phyloP scores from a whole-genome alignment of 306 rosid genomes.

The Abrus pulchellus region DNA sequence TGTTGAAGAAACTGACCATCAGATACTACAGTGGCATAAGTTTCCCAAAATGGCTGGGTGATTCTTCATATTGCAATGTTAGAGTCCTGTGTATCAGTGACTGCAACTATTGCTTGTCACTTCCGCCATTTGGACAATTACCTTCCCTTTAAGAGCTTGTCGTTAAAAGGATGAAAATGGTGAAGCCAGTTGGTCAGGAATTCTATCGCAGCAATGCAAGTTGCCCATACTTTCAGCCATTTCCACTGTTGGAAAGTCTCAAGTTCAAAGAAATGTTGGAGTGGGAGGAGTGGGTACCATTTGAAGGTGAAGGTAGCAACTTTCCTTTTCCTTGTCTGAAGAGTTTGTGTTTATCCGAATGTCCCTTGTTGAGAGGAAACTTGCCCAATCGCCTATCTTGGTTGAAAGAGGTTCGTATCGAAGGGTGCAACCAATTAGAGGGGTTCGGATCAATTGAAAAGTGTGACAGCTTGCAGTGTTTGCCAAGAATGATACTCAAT shows the following conservation, averaged over 20 bases:
- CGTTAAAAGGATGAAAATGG: neutral
- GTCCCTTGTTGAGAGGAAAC: slow-evolving; percentile 21
- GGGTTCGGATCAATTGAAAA: neutral
- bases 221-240: neutral
- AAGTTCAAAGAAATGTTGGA: neutral
- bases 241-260: slow-evolving; percentile 12
- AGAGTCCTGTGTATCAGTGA: neutral
- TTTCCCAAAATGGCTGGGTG: slow-evolving; percentile 22
- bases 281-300: slow-evolving; percentile 34
- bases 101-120: slow-evolving; percentile 4
- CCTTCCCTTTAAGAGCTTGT: neutral
- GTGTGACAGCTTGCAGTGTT: slow-evolving; percentile 3
- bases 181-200: slow-evolving; percentile 1
- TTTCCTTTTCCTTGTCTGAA: slow-evolving; percentile 13
- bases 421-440: slow-evolving; percentile 13
- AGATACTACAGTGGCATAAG: neutral
- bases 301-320: slow-evolving; percentile 3
- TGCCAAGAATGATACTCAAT: neutral
- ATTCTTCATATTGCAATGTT: slow-evolving; percentile 27
- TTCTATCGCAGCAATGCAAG: neutral
- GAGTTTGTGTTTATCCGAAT: neutral
- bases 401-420: neutral
- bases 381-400: slow-evolving; percentile 5
- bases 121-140: slow-evolving; percentile 8
- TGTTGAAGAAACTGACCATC: neutral